Base-by-base conservation (phyloP, 805 yeast genomes). In the Yamadazyma laniorum region DNA sequence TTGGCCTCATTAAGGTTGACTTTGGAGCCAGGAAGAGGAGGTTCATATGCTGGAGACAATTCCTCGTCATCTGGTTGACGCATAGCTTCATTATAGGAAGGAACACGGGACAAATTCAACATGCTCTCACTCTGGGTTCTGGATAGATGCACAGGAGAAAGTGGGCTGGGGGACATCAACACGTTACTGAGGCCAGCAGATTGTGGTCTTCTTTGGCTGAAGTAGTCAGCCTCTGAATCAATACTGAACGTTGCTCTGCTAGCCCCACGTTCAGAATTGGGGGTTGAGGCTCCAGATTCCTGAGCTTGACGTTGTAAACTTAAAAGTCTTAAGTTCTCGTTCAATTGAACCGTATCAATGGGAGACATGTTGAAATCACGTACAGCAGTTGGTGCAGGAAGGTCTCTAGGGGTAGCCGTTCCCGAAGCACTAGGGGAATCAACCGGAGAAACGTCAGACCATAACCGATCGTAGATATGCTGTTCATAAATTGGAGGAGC, bases 401-500 rank as follows among this genome's bases (percentile, higher is more conserved):
- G 9, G 4, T 25, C 32, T 31, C 45, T 63, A 18, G 74, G 70
- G 1, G 74, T 67, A 6, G 60, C 58, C 5, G 63, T 29, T 3
- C 77, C 77, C 0, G 78, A 72, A 16, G 48, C 47, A 11, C 55
- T 43, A 4, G 79, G 78, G 5, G 73, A 70, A 16, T 72, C 77
- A 5, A 59, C 44, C 4, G 78, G 80, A 4, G 78, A 65, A 6
- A 79, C 68, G 40, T 82, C 90, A 25, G 76, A 73, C 85, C 85
- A 88, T 16, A 89, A 60, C 39, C 85, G 67, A 60, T 89, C 97
- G 58, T 83, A 85, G 25, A 87, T 77, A 58, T 86, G 95, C 38
- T 74, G 78, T 42, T 79, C 89, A 57, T 89, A 89, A 40, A 82
- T 74, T 18, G 97, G 95, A 2, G 96, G 96, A 1, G 96, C 93